Evolutionary conservation across 176 grass and related monocot genomes (phyloP).

Genomic region (Melocanna baccifera): DNA sequence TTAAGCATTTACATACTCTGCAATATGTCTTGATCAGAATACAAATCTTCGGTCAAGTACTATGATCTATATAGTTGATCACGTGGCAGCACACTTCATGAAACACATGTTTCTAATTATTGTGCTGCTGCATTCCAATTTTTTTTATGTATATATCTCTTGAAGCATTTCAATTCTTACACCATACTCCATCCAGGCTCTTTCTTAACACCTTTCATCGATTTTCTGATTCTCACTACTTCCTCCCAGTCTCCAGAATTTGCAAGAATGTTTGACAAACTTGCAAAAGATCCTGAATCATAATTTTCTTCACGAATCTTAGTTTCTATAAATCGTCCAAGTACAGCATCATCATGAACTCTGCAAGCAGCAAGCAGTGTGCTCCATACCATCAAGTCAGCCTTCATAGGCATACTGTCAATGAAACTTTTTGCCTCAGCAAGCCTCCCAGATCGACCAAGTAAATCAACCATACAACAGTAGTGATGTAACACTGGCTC

Average conservation of each 20-base stretch:
- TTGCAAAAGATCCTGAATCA: constrained; percentile 45
- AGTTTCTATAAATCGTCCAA: constrained; percentile 60
- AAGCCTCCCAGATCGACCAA: constrained; percentile 67
- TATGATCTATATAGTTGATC: not conserved
- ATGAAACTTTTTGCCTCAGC: constrained; percentile 59
- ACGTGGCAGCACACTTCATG: not conserved
- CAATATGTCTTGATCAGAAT: not conserved
- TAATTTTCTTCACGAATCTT: constrained; percentile 51
- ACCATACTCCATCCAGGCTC: constrained; percentile 68
- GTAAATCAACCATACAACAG: constrained; percentile 73
- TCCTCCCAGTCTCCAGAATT: constrained; percentile 65
- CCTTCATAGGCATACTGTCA: constrained; percentile 54
- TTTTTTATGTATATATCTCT: not conserved
- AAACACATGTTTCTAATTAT: constrained; percentile 5
- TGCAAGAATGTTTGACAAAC: constrained; percentile 61
- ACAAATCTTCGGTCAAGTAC: not conserved
- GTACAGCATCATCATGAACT: constrained; percentile 53
- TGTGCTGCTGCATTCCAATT: constrained; percentile 1
- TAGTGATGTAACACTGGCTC: constrained; percentile 56
- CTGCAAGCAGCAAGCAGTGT: constrained; percentile 72
- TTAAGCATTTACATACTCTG: constrained; percentile 18
- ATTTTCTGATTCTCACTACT: constrained; percentile 62
- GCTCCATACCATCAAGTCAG: constrained; percentile 68
- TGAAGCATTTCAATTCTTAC: constrained; percentile 25
- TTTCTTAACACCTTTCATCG: constrained; percentile 53